Base-by-base conservation (phyloP, 2,329 filamentous ascomycete genomes). In the Ilyonectria mors-panacis region DNA sequence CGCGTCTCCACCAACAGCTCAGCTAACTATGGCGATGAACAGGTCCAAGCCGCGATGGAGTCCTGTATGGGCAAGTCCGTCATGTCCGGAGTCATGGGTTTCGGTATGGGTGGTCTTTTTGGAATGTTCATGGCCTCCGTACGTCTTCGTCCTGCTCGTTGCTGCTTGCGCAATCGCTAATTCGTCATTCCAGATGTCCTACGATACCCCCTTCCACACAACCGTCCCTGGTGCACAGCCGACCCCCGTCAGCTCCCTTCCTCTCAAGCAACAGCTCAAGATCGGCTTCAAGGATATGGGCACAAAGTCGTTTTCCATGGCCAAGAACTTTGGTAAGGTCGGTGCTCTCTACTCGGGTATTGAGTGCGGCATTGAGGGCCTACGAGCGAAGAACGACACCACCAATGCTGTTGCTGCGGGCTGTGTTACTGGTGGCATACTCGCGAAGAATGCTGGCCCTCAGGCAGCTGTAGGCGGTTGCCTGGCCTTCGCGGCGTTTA, bases 71-170 rank as follows among this genome's bases (percentile, higher is more conserved):
- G 91, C 65, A 99, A 99, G 82, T 93, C 94, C 19, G 91, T 90
- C 74, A 92, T 99, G 83, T 93, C 95, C 0, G 96, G 95, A 64
- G 93, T 92, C 26, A 97, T 97, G 89, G 96, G 96, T 17, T 98
- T 98, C 77, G 96, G 92, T 42, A 91, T 99, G 72, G 96, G 96
- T 70, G 96, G 94, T 76, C 86, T 97, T 48, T 99, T 99, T 75
- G 96, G 96, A 74, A 88, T 98, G 76, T 99, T 99, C 86, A 99
- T 98, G 95, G 94, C 95, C 66, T 96, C 93, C 77, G 94, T 97
- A 90, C 70, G 92, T 85, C 42, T 6, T 35, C 62, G 57, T 55
- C 60, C 42, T 23, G n/a, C 26, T 42, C 37, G 61, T 48, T 61
- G 28, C 7, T 17, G 48, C 33, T 37, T 35, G 1, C 17, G 19